phyloP scores from a whole-genome alignment of 192 early-diverging fungal species.

The Gorgonomyces haynaldii region DNA sequence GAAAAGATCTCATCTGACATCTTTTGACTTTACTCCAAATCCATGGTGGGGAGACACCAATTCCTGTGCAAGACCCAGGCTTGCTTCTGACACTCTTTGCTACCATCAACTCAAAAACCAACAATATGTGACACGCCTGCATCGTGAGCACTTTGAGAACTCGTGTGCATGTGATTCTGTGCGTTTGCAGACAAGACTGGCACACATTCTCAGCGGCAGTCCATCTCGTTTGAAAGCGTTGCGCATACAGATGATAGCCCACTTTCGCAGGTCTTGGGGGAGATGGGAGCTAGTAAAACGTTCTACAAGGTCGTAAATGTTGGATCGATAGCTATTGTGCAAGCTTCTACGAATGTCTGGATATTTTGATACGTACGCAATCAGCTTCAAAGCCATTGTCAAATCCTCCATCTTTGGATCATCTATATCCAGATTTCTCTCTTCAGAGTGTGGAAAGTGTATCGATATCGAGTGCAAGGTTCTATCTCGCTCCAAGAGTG shows the following conservation, averaged over 20 bases:
- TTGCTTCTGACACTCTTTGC: slow-evolving; percentile 17
- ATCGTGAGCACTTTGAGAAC: slow-evolving; percentile 79
- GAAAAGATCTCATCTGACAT: too few species aligned
- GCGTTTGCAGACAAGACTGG: slow-evolving; percentile 67
- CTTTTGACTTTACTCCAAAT: too few species aligned
- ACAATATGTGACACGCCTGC: slow-evolving; percentile 81
- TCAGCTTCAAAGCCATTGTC: slow-evolving; percentile 67
- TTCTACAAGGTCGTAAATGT: slow-evolving; percentile 16
- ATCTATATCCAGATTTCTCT: too few species aligned
- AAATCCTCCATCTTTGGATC: slow-evolving; percentile 35
- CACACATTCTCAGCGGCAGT: slow-evolving; percentile 9
- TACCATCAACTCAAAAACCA: slow-evolving; percentile 21
- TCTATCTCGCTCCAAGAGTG: neutral
- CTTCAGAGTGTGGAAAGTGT: neutral
- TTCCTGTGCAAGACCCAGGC: slow-evolving; percentile 11
- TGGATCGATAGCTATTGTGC: slow-evolving; percentile 8
- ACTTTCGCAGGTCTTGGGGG: slow-evolving; percentile 12
- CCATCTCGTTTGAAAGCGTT: slow-evolving; percentile 48
- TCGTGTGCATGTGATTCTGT: slow-evolving; percentile 56
- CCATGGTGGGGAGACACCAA: slow-evolving; percentile 22
- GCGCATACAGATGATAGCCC: slow-evolving; percentile 20
- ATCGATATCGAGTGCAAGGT: neutral
- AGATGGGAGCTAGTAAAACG: slow-evolving; percentile 9
- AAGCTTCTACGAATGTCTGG: slow-evolving; percentile 57
- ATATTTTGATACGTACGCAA: slow-evolving; percentile 85